A percentile compares a stretch with the other conserved stretches of the same genome.
These are phyloP conservation scores for Cornus kousa DNA, from an alignment of 148 eudicot species.

Conservation along the genomic window DNA sequence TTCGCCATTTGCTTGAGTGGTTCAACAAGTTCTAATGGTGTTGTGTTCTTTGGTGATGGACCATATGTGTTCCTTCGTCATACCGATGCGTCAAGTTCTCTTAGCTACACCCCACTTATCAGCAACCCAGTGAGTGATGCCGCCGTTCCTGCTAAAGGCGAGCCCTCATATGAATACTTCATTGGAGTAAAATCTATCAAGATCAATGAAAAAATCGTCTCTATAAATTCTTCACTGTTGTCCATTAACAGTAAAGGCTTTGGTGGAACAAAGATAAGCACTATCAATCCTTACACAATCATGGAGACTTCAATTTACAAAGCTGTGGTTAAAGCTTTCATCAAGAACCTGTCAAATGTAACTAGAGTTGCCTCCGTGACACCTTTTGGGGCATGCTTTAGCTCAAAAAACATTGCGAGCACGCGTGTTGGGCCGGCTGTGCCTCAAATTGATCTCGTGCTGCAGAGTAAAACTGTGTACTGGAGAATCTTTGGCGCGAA, in stretches of 20 bases:
- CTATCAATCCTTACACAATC: conserved; percentile 23
- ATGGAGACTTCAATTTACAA: conserved; percentile 37
- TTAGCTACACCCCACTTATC: conserved; percentile 32
- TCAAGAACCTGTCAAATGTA: conserved; percentile 23
- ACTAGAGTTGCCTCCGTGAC: conserved; percentile 25
- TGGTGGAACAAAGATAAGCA: not conserved
- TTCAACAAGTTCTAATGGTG: conserved; percentile 26
- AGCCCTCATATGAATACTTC: conserved; percentile 35
- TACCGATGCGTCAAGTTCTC: conserved; percentile 20
- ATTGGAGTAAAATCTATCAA: conserved; percentile 30
- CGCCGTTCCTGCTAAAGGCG: conserved; percentile 15
- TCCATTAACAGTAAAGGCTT: not conserved
- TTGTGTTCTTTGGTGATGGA: conserved; percentile 47
- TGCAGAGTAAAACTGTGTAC: conserved; percentile 24
- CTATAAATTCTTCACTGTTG: conserved; percentile 9
- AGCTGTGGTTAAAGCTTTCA: conserved; percentile 23
- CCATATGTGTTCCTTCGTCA: conserved; percentile 33
- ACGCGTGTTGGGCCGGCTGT: conserved; percentile 25
- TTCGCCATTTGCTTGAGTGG: conserved; percentile 41
- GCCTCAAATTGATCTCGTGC: conserved; percentile 30
- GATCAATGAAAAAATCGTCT: conserved; percentile 16
- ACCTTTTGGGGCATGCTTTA: conserved; percentile 39
- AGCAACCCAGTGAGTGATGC: conserved; percentile 38
- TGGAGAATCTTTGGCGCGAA: conserved; percentile 55
- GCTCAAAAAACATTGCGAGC: conserved; percentile 22